Percentiles rank a stretch among this genome's conserved stretches.
These are phyloP conservation scores for Tilletia caries DNA, from an alignment of 1,284 basidiomycete species.

Conservation along the genomic window DNA sequence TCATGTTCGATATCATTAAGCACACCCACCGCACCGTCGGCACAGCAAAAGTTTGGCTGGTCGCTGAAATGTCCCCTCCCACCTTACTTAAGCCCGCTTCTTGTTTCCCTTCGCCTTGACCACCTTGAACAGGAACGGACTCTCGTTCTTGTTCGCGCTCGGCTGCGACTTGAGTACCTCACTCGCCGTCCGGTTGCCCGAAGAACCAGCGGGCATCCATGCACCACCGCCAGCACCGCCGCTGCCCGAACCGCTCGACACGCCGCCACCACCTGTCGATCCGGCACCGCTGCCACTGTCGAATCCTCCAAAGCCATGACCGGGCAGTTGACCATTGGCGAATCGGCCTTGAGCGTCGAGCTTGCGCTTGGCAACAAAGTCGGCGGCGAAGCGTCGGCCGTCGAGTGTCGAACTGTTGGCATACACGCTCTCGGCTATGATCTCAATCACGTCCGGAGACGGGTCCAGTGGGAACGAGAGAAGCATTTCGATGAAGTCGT, in stretches of 20 bases:
- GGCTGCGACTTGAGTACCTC: constrained; percentile 17
- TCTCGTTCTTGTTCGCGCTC: constrained; percentile 14
- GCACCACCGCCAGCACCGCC: not conserved
- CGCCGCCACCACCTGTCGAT: not conserved
- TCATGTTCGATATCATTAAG: too few species aligned
- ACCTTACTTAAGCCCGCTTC: constrained; percentile 6
- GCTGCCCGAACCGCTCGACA: too few species aligned
- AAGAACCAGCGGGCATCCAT: constrained; percentile 10
- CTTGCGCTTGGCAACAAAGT: constrained; percentile 83
- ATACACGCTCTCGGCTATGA: constrained; percentile 63
- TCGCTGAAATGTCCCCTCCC: too few species aligned
- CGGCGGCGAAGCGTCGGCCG: constrained; percentile 85
- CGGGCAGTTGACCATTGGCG: not conserved
- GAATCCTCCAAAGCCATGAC: not conserved
- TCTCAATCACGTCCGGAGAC: constrained; percentile 48
- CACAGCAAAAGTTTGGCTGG: too few species aligned
- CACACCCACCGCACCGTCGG: too few species aligned
- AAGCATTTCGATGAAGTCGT: constrained; percentile 55
- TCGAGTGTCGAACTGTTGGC: constrained; percentile 89
- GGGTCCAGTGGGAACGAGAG: constrained; percentile 54
- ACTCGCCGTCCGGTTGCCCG: constrained; percentile 16
- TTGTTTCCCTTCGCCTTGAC: constrained; percentile 43
- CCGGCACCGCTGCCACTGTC: constrained; percentile 6
- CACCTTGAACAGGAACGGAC: constrained; percentile 35
- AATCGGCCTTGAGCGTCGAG: constrained; percentile 39